These are phyloP conservation scores for Knoxia roxburghii DNA, from an alignment of 257 asterid genomes.

Conservation along the genomic window DNA sequence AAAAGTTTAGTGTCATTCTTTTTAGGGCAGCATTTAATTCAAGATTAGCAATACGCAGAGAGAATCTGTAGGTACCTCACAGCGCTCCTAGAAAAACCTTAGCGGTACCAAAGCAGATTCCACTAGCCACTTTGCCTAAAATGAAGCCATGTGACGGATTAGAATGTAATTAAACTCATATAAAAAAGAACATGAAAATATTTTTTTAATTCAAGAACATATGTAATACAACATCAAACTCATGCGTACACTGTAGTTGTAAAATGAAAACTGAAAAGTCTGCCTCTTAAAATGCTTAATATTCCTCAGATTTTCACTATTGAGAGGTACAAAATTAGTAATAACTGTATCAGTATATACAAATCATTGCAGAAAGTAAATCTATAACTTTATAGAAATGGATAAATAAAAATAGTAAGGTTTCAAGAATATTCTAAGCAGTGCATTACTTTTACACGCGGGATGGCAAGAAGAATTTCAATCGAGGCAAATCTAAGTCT, in stretches of 20 bases:
- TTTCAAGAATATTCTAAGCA: background rate
- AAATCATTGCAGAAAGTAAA: background rate
- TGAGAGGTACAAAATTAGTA: background rate
- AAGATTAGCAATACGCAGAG: constrained; percentile 9
- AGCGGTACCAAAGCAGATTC: constrained; percentile 91
- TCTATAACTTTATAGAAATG: background rate
- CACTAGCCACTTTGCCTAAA: constrained; percentile 94
- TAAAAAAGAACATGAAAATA: background rate
- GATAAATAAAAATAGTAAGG: background rate
- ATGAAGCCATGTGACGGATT: background rate
- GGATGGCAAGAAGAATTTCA: background rate
- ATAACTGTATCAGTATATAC: background rate
- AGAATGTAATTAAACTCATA: no score
- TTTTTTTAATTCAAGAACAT: background rate
- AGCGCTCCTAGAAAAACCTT: constrained; percentile 93
- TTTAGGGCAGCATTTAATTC: background rate
- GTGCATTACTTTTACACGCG: background rate
- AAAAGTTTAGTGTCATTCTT: constrained; percentile 14
- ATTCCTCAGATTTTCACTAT: background rate
- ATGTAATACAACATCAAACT: background rate
- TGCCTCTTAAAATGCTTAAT: background rate
- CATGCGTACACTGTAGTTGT: background rate
- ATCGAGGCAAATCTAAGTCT: background rate
- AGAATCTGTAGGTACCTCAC: constrained; percentile 51
- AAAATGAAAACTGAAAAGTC: no score